Base-by-base conservation (phyloP, 768 basidiomycete genomes). In the Macrolepiota albuminosa region DNA sequence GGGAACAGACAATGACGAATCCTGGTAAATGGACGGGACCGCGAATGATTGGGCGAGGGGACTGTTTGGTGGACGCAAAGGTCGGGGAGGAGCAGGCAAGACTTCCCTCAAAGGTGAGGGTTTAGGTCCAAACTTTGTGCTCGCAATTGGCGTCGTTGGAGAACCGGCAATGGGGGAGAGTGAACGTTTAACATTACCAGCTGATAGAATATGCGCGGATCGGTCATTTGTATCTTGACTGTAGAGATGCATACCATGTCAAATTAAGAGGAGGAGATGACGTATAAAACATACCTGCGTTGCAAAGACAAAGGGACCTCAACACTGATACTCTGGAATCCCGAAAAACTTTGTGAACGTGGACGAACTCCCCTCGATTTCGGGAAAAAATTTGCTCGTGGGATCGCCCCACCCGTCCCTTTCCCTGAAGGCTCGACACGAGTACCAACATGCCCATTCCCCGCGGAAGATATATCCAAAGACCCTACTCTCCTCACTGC, bases 331-430 rank as follows among this genome's bases (percentile, higher is more conserved):
- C 78, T 74, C 54, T 84, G 81, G 70, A 91, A 87, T 3, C 83
- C 87, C 9, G 89, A 91, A 67, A 93, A 93, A 62, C 89, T 91
- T 65, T 88, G 73, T 24, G 88, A 91, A 53, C 89, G 71, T 5
- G 91, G 91, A 6, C 91, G 73, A 9, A 75, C 65, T 3, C 76
- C 76, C 7, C 78, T 75, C 9, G 75, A 76, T 57, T 79, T 79
- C 0, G 90, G 88, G 58, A 83, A 77, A 66, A 91, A 90, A 50
- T 87, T 86, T 0, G 86, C 76, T 14, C 87, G 71, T 0, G 82
- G 86, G 31, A 88, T 76, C 5, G 67, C 68, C 1, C 65, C 70
- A 42, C 64, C 60, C 9, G 61, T 21, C 46, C 54, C 52, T 47
- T 60, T 29, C 36, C 33, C 57, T 4, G 43, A 14, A 29, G 43